These are phyloP conservation scores for Cornus controversa DNA, from an alignment of 148 eudicot species.

Conservation along the genomic window DNA sequence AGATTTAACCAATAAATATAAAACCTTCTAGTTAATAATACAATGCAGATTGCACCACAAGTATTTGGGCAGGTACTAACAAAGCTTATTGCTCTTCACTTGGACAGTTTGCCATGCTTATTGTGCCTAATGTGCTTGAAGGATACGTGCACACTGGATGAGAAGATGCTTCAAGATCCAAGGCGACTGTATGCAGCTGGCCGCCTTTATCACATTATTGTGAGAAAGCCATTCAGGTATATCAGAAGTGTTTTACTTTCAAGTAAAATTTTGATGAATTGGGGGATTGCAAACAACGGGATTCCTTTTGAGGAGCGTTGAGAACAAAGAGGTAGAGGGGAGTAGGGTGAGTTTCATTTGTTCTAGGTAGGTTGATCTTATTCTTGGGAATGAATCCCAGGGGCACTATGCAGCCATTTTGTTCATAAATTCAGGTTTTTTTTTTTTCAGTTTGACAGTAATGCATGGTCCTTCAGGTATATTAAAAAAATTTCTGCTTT, in stretches of 20 bases:
- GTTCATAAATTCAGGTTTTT: no score
- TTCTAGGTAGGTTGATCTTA: no score
- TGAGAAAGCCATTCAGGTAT: conserved; percentile 85
- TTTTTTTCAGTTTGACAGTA: no score
- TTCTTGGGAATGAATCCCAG: no score
- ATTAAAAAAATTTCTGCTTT: not conserved
- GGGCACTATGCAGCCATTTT: no score
- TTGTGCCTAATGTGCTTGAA: conserved; percentile 84
- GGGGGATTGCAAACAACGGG: not conserved
- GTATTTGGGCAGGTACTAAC: conserved; percentile 7
- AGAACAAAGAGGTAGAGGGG: not conserved
- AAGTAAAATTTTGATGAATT: not conserved
- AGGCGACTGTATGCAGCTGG: conserved; percentile 95
- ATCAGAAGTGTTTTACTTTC: not conserved
- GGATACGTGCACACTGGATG: conserved; percentile 87
- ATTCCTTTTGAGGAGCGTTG: not conserved
- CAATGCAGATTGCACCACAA: not conserved
- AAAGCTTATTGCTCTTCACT: conserved; percentile 2
- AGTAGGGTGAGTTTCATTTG: not conserved
- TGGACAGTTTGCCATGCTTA: conserved; percentile 89
- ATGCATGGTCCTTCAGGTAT: conserved; percentile 65
- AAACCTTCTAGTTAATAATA: not conserved
- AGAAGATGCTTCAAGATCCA: conserved; percentile 80
- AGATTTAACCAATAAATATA: not conserved
- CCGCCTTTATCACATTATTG: conserved; percentile 96